Conservation (phyloP, 495 filamentous ascomycete species). For the Pseudoneurospora amorphoporcata region DNA sequence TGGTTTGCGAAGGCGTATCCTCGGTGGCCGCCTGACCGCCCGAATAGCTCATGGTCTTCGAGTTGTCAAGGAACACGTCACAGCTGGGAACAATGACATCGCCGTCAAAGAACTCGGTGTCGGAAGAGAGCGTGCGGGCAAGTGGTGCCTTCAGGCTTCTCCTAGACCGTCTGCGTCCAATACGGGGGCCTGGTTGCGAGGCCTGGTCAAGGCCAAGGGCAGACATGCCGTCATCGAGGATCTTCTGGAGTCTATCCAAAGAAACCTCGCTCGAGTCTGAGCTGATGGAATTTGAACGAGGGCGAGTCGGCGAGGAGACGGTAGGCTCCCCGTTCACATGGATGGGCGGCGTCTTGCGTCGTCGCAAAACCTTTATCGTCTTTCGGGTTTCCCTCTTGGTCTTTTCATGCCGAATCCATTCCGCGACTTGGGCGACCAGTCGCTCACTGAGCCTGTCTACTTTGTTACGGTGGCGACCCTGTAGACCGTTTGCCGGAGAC, state of each 20-base stretch:
- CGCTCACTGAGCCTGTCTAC: slow-evolving; percentile 34
- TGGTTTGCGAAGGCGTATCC: slow-evolving; percentile 30
- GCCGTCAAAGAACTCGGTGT: slow-evolving; percentile 67
- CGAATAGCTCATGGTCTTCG: slow-evolving; percentile 69
- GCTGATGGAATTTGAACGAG: slow-evolving; percentile 30
- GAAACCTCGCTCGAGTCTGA: slow-evolving; percentile 52
- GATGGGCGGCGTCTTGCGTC: slow-evolving; percentile 19
- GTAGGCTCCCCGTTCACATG: slow-evolving; percentile 1
- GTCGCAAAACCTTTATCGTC: slow-evolving; percentile 23
- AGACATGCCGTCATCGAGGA: slow-evolving; percentile 51
- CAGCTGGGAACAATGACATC: slow-evolving; percentile 66
- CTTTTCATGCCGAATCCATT: slow-evolving; percentile 75
- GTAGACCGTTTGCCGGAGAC: slow-evolving; percentile 15
- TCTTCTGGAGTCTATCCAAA: slow-evolving; percentile 59
- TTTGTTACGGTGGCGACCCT: slow-evolving; percentile 24
- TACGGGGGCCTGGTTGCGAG: slow-evolving; percentile 23
- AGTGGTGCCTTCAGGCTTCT: slow-evolving; percentile 15
- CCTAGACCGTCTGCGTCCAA: slow-evolving; percentile 23
- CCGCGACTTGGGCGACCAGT: slow-evolving; percentile 60
- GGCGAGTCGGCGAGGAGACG: slow-evolving; percentile 3
- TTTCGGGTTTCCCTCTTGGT: slow-evolving; percentile 47
- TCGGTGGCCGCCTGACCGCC: slow-evolving; percentile 46
- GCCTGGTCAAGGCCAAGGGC: slow-evolving; percentile 31
- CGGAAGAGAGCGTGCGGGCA: slow-evolving; percentile 48
- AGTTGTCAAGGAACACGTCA: slow-evolving; percentile 76